Base-by-base conservation (phyloP, 2,329 filamentous ascomycete genomes). In the Venturiaceae sp. region DNA sequence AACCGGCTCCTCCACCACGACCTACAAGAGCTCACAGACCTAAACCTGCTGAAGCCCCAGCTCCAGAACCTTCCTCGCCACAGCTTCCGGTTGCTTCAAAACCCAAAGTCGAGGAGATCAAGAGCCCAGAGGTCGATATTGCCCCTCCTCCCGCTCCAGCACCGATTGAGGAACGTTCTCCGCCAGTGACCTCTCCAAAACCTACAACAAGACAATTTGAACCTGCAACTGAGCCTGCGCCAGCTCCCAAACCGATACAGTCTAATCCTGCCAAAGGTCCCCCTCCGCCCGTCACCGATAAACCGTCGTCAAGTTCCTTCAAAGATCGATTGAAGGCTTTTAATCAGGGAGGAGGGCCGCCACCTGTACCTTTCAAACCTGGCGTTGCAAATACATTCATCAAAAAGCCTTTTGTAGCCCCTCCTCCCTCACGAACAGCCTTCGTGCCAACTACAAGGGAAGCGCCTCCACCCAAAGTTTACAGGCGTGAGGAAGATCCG, bases 241-340 rank as follows among this genome's bases (percentile, higher is more conserved):
- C 58, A 44, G 52, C 71, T 16, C 66, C 72, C 19, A 74, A 72
- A 61, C 67, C 71, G 58, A 67, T 72, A 11, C 66, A 33, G 41
- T 52, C 33, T 21, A 57, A 19, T n/a, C 26, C 58, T 37, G 61
- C 61, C 33, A 64, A 67, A 56, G 63, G 65, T 52, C 64, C 67
- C 28, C 63, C 88, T 39, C 87, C 90, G 13, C 80, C 82, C 19
- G 76, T 83, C 13, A 79, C 79, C 13, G 89, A 90, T 65, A 96
- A 95, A 71, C 44, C 44, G 26, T 50, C 44, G 5, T 90, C 91
- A 30, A 88, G 83, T 67, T 90, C 94, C 1, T 97, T 99, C 77
- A 92, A 83, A 69, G 94, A 97, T 74, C 88, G 94, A 62, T 96
- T 99, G 69, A 94, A 94, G 34, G 92, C 94, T 47, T 99, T 99